Base-by-base conservation (phyloP, 208 protist species). In the Trypanosoma caninum region DNA sequence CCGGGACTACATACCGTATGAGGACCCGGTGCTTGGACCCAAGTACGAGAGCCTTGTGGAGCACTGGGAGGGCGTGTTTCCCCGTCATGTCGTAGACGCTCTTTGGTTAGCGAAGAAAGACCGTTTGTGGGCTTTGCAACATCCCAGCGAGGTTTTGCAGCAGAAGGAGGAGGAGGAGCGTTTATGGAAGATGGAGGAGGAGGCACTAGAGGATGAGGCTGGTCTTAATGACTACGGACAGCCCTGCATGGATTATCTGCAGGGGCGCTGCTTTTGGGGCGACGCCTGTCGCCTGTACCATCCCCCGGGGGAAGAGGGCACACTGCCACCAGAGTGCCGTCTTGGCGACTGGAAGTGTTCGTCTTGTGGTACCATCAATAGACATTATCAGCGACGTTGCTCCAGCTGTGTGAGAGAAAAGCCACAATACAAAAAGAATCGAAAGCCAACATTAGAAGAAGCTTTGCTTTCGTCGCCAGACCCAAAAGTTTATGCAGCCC, bases 261-360 rank as follows among this genome's bases (percentile, higher is more conserved):
- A 97, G 66, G 91, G 91, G 16, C 74, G 77, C 33, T 97, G 91
- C 59, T 75, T 68, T 35, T 94, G 86, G 82, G 87, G 88, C 13
- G 72, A 85, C 27, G 60, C 45, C 31, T 97, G 91, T 62, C 72
- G 74, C 25, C 69, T 94, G 47, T 79, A 80, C 56, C 91, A 97
- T 64, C 91, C 91, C 1, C 85, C 87, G 7, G 91, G 88, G 14
- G 80, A 91, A 75, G 86, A 94, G 60, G 88, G 86, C 55, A 80
- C 86, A 35, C 73, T 97, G 33, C 91, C 91, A 30, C 69, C 69
- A 9, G 87, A 93, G 68, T 94, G 87, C 63, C 82, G 88, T 22
- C 80, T 89, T 54, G 91, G 91, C 0, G 91, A 97, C 72, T 97
- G 91, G 88, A 94, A 94, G 71, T 97, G 91, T 64, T 59, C 74